Conservation (phyloP, 441 rosid species). For the Adansonia gregorii region DNA sequence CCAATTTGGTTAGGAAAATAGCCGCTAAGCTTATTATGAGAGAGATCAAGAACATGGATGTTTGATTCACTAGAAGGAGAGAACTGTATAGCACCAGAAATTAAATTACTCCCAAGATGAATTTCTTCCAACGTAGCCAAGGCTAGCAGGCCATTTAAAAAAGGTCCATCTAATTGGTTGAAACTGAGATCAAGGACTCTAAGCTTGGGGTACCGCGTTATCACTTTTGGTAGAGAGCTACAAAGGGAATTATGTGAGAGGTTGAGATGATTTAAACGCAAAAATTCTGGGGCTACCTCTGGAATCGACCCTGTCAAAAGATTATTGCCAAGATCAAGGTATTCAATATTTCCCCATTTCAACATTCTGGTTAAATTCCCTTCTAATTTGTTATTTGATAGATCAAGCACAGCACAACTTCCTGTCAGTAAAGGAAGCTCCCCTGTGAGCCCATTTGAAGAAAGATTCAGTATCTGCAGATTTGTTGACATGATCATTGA, state of each 20-base stretch:
- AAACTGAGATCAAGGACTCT: constrained; percentile 84
- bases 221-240: constrained; percentile 63
- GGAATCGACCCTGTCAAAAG: constrained; percentile 78
- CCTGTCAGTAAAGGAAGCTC: constrained; percentile 93
- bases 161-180: constrained; percentile 71
- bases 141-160: constrained; percentile 62
- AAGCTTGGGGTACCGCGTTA: constrained; percentile 79
- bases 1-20: constrained; percentile 72
- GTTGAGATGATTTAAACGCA: constrained; percentile 88
- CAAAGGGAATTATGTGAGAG: constrained; percentile 78
- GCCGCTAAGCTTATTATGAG: constrained; percentile 70
- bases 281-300: constrained; percentile 72
- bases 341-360: constrained; percentile 83
- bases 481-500: constrained; percentile 80
- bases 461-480: constrained; percentile 69
- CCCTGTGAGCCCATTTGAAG: constrained; percentile 75
- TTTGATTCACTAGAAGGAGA: constrained; percentile 51
- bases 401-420: constrained; percentile 75
- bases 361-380: constrained; percentile 76
- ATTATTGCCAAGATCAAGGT: constrained; percentile 89
- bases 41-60: constrained; percentile 78
- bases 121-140: constrained; percentile 76
- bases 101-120: constrained; percentile 66
- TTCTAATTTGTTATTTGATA: constrained; percentile 81
- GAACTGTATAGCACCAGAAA: constrained; percentile 61